Base-by-base conservation (phyloP, 768 basidiomycete genomes). In the Boletus pseudo-olivaceus region DNA sequence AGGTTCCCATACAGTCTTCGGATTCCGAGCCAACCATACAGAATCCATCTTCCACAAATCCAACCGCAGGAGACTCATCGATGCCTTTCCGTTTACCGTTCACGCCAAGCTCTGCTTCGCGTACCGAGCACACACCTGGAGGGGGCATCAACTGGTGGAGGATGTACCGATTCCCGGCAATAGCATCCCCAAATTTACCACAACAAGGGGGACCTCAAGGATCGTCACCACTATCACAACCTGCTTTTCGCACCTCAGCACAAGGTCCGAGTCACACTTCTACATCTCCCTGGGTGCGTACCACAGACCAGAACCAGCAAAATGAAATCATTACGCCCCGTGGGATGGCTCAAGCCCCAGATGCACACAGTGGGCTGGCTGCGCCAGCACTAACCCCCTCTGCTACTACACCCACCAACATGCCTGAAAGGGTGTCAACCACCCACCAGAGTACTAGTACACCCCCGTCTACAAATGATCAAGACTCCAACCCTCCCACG, bases 91-190 rank as follows among this genome's bases (percentile, higher is more conserved):
- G 59, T 47, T 52, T 72, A 12, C 68, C 68, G 1, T 62, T 69
- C 27, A 52, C 59, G 4, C 48, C 66, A 12, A 69, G 67, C 35
- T 70, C 73, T 29, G 58, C 71, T 43, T 63, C 70, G 15, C 69
- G 71, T 17, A 69, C 71, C 4, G 75, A 76, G 59, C 75, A 66
- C 46, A 67, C 70, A 17, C 72, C 73, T 17, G 74, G 75, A 37
- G 72, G 72, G 29, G 76, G 78, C 17, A 75, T 91, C 53, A 91
- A 91, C 64, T 88, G 88, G 82, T 91, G 90, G 90, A 75, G 89
- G 51, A 70, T 90, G 61, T 90, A 90, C 64, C 81, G 88, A n/a
- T 91, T 90, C 74, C 87, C 86, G 8, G 77, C 88, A 37, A 85
- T 90, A 59, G 59, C 72, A 14, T 74, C 78, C n/a, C 69, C 76